Evolutionary conservation across 805 yeast species (phyloP).

Genomic region (Peterozyma toletana): DNA sequence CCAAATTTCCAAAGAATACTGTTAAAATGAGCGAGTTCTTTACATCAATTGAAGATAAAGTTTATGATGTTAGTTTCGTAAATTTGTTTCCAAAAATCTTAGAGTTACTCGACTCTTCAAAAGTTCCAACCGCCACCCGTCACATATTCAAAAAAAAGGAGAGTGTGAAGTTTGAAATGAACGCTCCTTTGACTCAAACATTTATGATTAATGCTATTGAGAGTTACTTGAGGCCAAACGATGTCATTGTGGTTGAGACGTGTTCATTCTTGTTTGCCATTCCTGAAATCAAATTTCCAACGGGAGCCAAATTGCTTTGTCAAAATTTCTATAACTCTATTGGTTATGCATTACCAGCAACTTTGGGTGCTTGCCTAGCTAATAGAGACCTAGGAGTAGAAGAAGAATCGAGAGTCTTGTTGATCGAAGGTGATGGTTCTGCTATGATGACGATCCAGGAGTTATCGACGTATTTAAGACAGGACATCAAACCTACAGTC

Average conservation of each 20-base stretch:
- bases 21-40: constrained; percentile 36
- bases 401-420: constrained; percentile 27
- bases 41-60: constrained; percentile 26
- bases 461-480: constrained; percentile 33
- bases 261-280: constrained; percentile 39
- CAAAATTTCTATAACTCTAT: constrained; percentile 42
- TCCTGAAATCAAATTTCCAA: constrained; percentile 28
- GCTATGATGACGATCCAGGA: constrained; percentile 51
- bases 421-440: constrained; percentile 49
- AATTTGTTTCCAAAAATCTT: constrained; percentile 19
- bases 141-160: background rate
- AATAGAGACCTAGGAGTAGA: constrained; percentile 27
- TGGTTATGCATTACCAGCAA: constrained; percentile 46
- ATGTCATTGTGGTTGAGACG: constrained; percentile 36
- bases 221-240: constrained; percentile 25
- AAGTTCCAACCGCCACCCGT: constrained; percentile 8
- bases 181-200: constrained; percentile 20
- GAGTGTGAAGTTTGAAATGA: background rate
- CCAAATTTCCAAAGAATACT: constrained; percentile 9
- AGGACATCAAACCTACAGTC: constrained; percentile 31
- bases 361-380: constrained; percentile 39
- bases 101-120: constrained; percentile 9
- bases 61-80: constrained; percentile 24
- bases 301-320: constrained; percentile 25
- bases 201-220: constrained; percentile 29